These are phyloP conservation scores for Boletus mariae DNA, from an alignment of 1,284 basidiomycete species.

Conservation along the genomic window DNA sequence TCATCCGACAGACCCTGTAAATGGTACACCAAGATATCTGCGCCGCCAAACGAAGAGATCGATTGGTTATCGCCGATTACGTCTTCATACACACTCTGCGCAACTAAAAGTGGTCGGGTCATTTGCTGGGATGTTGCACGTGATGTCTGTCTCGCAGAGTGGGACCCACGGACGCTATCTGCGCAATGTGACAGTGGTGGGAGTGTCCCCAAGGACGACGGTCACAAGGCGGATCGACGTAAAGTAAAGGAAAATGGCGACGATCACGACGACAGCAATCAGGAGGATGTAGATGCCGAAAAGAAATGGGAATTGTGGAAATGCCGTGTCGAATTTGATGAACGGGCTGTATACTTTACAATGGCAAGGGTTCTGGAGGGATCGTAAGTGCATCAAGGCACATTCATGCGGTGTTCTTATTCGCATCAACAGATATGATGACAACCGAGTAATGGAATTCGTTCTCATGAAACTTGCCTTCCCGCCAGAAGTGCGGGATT, in stretches of 20 bases:
- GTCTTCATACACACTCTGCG: conserved; percentile 66
- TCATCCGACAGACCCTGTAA: conserved; percentile 16
- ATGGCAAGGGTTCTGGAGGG: conserved; percentile 61
- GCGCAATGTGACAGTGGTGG: conserved; percentile 3
- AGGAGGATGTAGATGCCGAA: conserved; percentile 15
- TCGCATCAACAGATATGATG: conserved; percentile 37
- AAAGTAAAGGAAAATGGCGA: conserved; percentile 11
- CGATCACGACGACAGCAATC: conserved; percentile 5
- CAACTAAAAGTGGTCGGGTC: conserved; percentile 70
- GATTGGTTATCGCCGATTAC: conserved; percentile 76
- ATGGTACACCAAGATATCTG: conserved; percentile 63
- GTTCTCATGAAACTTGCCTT: conserved; percentile 54
- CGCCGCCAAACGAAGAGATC: conserved; percentile 62
- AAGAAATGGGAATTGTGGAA: conserved; percentile 71
- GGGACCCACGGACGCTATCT: conserved; percentile 46
- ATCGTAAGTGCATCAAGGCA: conserved; percentile 40
- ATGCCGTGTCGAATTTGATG: conserved; percentile 69
- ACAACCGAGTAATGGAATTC: conserved; percentile 51
- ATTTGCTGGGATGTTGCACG: conserved; percentile 70
- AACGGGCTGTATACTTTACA: conserved; percentile 65
- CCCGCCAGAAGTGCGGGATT: conserved; percentile 34
- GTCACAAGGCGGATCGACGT: conserved; percentile 6
- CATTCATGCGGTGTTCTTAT: conserved; percentile 1
- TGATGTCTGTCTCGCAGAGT: conserved; percentile 57
- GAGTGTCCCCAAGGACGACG: conserved; percentile 10